Base-by-base conservation (phyloP, 306 rosid species). In the Ziziphus jujuba region DNA sequence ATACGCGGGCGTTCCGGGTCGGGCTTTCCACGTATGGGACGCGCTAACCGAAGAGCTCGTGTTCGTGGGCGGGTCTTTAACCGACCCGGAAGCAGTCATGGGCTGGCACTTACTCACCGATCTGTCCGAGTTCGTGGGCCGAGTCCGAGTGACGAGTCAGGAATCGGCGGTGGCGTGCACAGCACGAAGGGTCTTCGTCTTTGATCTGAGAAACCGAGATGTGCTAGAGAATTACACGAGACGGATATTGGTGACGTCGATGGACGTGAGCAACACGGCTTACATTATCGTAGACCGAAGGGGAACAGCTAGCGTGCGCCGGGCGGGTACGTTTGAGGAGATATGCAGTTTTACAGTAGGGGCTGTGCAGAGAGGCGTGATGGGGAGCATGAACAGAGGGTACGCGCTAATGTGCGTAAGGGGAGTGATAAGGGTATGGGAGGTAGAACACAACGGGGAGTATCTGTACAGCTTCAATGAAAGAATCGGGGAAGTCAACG, bases 51-150 rank as follows among this genome's bases (percentile, higher is more conserved):
- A 68, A 7, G 78, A 85, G 23, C 79, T 74, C 0, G 50, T 85
- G 2, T 90, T 34, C 2, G 66, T 87, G 0, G 97, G 91, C 0
- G 91, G 97, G 2, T 2, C 82, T 0, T 43, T 95, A 72, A 90
- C 99, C 0, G 95, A 95, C 38, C 89, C 85, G 8, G 95, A 85
- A 2, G 36, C 99, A 0, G 76, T 91, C 2, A 55, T 20, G 61
- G 99, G 97, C 0, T 95, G 99, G 99, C 89, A 85, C 75, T 85
- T 90, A 96, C 36, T 95, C 35, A 69, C 82, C 0, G 96, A 88
- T 34, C 9, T 78, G 3, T 76, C 52, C 1, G 87, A 75, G 45
- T 75, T 81, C 2, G 84, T 90, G 9, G 97, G 96, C 0, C 85
- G 99, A 3, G 28, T 95, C 16, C 78, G 97, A 6, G 84, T 90